phyloP scores from a whole-genome alignment of 768 basidiomycete genomes.

The Auriscalpium microsporum region DNA sequence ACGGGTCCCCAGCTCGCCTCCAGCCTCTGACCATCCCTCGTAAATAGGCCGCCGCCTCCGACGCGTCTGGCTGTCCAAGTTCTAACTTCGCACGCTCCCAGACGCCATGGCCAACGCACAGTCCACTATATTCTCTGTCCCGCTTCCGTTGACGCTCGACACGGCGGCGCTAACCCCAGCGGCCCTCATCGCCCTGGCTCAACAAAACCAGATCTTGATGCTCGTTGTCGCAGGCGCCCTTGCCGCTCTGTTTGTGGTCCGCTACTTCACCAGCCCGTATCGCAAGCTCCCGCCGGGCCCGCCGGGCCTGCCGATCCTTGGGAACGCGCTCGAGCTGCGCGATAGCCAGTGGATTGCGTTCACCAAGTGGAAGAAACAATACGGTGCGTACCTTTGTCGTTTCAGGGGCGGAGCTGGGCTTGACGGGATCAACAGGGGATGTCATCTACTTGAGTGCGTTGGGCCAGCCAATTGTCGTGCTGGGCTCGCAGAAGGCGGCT shows the following conservation, averaged over 20 bases:
- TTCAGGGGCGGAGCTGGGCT: background rate
- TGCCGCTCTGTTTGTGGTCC: background rate
- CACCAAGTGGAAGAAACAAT: slow-evolving; percentile 1
- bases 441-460: background rate
- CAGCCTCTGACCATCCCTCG: no score
- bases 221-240: background rate
- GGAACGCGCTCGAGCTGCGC: background rate
- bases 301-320: slow-evolving; percentile 4
- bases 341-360: slow-evolving; percentile 1
- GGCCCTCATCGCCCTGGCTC: no score
- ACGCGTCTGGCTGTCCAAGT: no score
- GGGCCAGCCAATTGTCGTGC: slow-evolving; percentile 1
- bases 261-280: slow-evolving; percentile 1
- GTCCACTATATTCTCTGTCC: no score
- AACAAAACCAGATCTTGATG: background rate
- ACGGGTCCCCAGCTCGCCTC: no score
- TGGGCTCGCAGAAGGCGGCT: slow-evolving; percentile 1
- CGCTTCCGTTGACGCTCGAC: no score
- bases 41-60: no score
- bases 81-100: no score
- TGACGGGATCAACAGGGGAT: background rate
- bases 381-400: background rate
- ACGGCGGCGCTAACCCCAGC: no score
- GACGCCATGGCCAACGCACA: no score
- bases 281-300: slow-evolving; percentile 2